Base-by-base conservation (phyloP, 1,139 yeast species). In the Pichia cactophila region DNA sequence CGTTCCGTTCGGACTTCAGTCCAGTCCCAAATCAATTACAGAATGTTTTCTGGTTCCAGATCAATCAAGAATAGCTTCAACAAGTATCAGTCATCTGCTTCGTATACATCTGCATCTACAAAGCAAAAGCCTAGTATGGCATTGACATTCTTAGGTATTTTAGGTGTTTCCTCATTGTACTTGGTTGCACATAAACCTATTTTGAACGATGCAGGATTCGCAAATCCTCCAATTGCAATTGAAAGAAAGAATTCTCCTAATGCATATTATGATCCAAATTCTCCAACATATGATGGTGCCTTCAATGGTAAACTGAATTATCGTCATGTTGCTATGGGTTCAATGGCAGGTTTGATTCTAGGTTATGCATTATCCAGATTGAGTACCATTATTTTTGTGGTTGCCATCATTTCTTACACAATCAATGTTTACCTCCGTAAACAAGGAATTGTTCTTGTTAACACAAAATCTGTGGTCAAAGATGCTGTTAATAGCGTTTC, bases 341-440 rank as follows among this genome's bases (percentile, higher is more conserved):
- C 86, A 4, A 71, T 83, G 56, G 70, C 80, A 7, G 92, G 92
- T 0, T 67, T 83, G 50, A 71, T 80, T 44, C 58, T 78, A 47
- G 92, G 92, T 1, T 70, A 78, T 42, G 69, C 83, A 26, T 72
- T 78, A 23, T 89, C 90, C n/a, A 81, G 82, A 61, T 69, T 84
- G 51, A 75, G 83, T 51, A 72, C 80, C 33, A 72, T 81, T 31
- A 69, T 84, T 44, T 80, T 81, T 43, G 71, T 78, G 40, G 59
- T 80, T 46, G 64, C 80, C 1, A 70, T 81, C 39, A 69, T 81
- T 5, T 65, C 75, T 36, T 75, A 81, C 58, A 53, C 75, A 54
- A 47, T 56, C 10, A 55, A 58, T n/a, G 71, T 76, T 50, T 84
- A 79, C 63, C 73, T 84, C 53, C 78, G 80, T 56, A 70, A 78